Conservation (phyloP, 2,329 filamentous ascomycete species). For the Colletotrichum chrysophilum region DNA sequence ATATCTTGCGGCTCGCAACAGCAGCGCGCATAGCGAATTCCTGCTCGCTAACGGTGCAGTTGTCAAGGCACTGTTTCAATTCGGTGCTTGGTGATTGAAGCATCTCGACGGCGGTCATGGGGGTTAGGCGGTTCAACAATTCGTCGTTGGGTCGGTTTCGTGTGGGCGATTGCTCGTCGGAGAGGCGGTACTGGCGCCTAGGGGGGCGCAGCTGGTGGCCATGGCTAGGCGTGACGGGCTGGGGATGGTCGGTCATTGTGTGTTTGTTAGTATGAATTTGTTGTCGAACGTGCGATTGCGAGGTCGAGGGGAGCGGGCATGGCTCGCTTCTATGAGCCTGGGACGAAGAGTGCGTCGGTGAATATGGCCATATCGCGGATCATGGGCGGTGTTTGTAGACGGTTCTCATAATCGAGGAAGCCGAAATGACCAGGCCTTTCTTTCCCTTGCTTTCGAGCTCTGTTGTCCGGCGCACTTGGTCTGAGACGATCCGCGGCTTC, state of each 20-base stretch:
- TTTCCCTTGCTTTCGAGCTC: not conserved
- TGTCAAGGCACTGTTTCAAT: slow-evolving; percentile 64
- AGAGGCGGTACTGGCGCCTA: slow-evolving; percentile 43
- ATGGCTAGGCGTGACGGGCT: slow-evolving; percentile 32
- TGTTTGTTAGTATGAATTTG: slow-evolving; percentile 12
- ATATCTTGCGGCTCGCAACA: slow-evolving; percentile 71
- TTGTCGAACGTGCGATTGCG: slow-evolving; percentile 17
- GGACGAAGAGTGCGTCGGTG: slow-evolving; percentile 2
- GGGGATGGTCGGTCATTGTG: slow-evolving; percentile 41
- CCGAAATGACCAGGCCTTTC: not conserved
- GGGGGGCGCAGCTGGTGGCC: slow-evolving; percentile 38
- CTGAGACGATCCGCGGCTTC: not conserved
- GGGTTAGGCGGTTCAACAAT: slow-evolving; percentile 65
- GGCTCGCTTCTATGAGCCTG: slow-evolving; percentile 19
- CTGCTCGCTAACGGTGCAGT: slow-evolving; percentile 68
- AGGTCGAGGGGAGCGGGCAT: slow-evolving; percentile 8
- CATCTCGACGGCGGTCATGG: slow-evolving; percentile 64
- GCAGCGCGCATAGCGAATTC: slow-evolving; percentile 76
- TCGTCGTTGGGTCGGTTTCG: slow-evolving; percentile 57
- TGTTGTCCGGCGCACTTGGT: not conserved
- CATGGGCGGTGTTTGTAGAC: slow-evolving; percentile 13
- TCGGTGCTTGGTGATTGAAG: slow-evolving; percentile 59
- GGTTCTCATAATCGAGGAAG: slow-evolving; percentile 4
- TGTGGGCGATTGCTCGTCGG: slow-evolving; percentile 48
- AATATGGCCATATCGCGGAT: slow-evolving; percentile 17